These are phyloP conservation scores for Cinnamomum chago DNA, from an alignment of 164 flowering plant species.

Conservation along the genomic window DNA sequence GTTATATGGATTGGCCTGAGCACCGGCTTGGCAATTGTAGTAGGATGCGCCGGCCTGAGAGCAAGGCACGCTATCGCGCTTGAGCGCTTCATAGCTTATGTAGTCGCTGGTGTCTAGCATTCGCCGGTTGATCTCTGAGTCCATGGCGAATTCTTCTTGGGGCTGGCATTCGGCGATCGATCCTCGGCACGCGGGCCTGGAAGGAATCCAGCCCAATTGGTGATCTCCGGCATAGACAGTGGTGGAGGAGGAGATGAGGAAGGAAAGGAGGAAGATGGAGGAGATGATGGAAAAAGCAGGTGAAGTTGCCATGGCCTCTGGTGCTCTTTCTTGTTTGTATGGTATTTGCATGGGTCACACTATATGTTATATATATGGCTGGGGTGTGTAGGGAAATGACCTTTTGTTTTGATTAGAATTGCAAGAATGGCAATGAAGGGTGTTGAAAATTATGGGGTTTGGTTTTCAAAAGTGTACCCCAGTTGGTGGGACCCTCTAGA, in stretches of 20 bases:
- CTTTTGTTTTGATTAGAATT: background rate
- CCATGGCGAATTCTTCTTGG: constrained; percentile 57
- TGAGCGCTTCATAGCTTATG: constrained; percentile 88
- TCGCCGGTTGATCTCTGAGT: constrained; percentile 73
- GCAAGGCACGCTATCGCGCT: constrained; percentile 79
- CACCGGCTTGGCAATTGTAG: constrained; percentile 75
- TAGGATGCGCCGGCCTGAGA: constrained; percentile 79
- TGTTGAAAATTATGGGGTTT: no score
- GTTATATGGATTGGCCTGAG: constrained; percentile 72
- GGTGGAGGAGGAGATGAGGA: background rate
- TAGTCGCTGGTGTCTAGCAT: constrained; percentile 60
- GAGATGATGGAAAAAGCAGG: background rate
- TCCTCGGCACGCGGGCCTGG: constrained; percentile 42
- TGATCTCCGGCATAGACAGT: constrained; percentile 5
- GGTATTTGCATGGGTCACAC: background rate
- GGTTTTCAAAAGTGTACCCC: no score
- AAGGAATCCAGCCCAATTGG: constrained; percentile 28
- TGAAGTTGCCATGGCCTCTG: background rate
- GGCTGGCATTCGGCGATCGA: constrained; percentile 53
- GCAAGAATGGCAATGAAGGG: background rate
- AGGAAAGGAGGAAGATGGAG: background rate
- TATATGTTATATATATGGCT: background rate
- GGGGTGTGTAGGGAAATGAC: background rate
- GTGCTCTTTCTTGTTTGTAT: background rate
- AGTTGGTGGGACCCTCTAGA: no score